These are phyloP conservation scores for Citrullus mucosospermus DNA, from an alignment of 306 rosid genomes.

Conservation along the genomic window DNA sequence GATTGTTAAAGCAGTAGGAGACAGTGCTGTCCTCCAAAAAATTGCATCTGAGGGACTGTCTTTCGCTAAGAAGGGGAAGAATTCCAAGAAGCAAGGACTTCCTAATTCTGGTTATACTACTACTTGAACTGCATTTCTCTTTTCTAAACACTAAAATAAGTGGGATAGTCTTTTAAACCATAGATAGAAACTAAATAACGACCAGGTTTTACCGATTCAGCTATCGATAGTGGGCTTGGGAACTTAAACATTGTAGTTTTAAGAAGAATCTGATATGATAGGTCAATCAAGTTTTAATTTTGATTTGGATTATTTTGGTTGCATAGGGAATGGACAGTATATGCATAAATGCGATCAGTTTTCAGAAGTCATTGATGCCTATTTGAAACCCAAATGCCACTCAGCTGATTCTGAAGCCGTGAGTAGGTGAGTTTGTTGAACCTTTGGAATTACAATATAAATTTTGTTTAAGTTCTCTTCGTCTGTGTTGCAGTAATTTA, in stretches of 20 bases:
- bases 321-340: constrained; percentile 24
- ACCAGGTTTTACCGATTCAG: background rate
- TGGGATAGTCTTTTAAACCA: background rate
- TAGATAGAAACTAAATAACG: background rate
- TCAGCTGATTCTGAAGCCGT: constrained; percentile 53
- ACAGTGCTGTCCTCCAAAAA: constrained; percentile 44
- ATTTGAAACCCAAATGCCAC: constrained; percentile 67
- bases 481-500: background rate
- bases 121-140: background rate
- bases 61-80: constrained; percentile 39
- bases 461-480: background rate
- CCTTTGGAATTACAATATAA: background rate
- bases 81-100: constrained; percentile 21
- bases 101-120: background rate
- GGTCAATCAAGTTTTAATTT: background rate
- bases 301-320: background rate
- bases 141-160: background rate
- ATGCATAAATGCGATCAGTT: constrained; percentile 17
- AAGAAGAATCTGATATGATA: background rate
- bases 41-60: constrained; percentile 64
- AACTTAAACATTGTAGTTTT: background rate
- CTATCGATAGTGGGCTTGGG: background rate
- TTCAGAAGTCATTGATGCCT: constrained; percentile 57
- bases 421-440: constrained; percentile 28
- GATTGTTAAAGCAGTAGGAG: constrained; percentile 57